These are phyloP conservation scores for Viola pubescens DNA, from an alignment of 441 rosid species.

Conservation along the genomic window DNA sequence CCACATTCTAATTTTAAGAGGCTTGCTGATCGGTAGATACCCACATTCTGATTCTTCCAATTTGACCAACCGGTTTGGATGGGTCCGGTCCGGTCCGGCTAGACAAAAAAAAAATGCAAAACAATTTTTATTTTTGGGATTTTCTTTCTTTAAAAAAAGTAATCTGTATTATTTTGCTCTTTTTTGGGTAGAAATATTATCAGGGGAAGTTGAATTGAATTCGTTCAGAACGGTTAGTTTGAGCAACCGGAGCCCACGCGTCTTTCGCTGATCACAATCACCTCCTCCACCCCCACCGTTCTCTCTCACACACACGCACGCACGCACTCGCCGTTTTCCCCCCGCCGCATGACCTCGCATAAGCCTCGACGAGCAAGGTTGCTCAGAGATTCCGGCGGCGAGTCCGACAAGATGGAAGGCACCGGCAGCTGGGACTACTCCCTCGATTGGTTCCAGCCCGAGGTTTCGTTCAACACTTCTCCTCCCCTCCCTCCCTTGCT, in stretches of 20 bases:
- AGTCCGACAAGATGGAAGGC: slow-evolving; percentile 62
- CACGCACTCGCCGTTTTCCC: not conserved
- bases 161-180: no score
- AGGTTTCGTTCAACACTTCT: slow-evolving; percentile 30
- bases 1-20: no score
- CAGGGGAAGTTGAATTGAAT: no score
- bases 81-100: not conserved
- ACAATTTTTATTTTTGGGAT: not conserved
- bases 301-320: not conserved
- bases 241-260: no score
- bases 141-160: no score
- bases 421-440: slow-evolving; percentile 82
- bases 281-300: slow-evolving; percentile 14
- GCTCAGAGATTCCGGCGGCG: slow-evolving; percentile 37
- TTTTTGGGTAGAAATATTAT: no score
- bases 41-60: no score
- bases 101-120: not conserved
- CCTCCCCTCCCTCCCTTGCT: not conserved
- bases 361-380: slow-evolving; percentile 43
- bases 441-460: slow-evolving; percentile 78
- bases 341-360: slow-evolving; percentile 39
- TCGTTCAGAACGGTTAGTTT: no score
- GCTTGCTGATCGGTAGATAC: no score
- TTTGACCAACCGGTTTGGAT: no score
- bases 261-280: slow-evolving; percentile 24